phyloP scores from a whole-genome alignment of 352 stramenopile species.

The Albugo laibachii region DNA sequence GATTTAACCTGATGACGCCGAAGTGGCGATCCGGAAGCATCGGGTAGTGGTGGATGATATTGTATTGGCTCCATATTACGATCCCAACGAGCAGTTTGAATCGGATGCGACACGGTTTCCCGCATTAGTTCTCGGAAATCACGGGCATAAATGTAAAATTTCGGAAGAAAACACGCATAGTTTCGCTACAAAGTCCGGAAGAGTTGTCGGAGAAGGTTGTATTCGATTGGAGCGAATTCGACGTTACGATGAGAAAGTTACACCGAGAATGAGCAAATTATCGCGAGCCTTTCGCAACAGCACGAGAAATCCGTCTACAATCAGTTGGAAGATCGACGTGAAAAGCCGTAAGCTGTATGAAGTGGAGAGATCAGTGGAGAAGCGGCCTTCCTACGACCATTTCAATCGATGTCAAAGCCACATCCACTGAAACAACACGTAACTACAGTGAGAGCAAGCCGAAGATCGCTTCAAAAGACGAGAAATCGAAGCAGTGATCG shows the following conservation, averaged over 20 bases:
- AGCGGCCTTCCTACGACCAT: too few species aligned
- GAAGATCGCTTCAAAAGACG: too few species aligned
- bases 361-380: too few species aligned
- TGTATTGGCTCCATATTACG: conserved; percentile 45
- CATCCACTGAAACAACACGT: too few species aligned
- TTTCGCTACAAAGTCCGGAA: conserved; percentile 35
- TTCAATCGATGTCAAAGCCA: too few species aligned
- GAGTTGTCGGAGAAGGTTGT: conserved; percentile 6
- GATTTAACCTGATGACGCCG: conserved; percentile 40
- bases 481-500: too few species aligned
- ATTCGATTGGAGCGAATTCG: neutral
- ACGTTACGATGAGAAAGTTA: neutral
- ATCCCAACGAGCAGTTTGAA: conserved; percentile 35
- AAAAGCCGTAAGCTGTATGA: too few species aligned
- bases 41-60: conserved; percentile 19
- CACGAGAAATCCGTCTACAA: too few species aligned
- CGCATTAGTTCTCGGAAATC: conserved; percentile 1
- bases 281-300: too few species aligned
- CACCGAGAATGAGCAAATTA: too few species aligned
- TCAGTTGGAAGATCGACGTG: too few species aligned
- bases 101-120: conserved; percentile 21
- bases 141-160: conserved; percentile 3
- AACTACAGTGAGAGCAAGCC: too few species aligned
- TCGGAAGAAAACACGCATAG: conserved; percentile 10
- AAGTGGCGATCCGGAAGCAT: conserved; percentile 25